These are phyloP conservation scores for Nicotiana rustica DNA, from an alignment of 305 asterid genomes.

Conservation along the genomic window DNA sequence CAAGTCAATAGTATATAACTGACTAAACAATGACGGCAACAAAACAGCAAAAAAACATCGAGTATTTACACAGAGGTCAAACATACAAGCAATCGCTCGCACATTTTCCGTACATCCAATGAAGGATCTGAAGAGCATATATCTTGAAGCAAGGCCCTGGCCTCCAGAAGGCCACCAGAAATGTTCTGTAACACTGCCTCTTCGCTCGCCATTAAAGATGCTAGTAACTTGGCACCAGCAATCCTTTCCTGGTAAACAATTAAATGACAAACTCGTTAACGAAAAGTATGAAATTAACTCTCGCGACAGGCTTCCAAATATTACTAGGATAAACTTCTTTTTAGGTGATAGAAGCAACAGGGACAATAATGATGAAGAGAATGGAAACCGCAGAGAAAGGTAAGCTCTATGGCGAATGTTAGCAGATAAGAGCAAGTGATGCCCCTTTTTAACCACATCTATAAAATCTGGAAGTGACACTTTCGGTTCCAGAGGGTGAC, in stretches of 20 bases:
- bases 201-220: constrained; percentile 82
- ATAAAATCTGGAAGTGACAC: background rate
- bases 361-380: background rate
- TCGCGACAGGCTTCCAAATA: background rate
- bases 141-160: constrained; percentile 59
- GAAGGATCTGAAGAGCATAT: constrained; percentile 66
- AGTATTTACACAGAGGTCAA: constrained; percentile 47
- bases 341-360: background rate
- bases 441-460: constrained; percentile 21
- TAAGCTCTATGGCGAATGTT: background rate
- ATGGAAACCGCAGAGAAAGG: background rate
- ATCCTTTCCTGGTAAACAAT: constrained; percentile 66
- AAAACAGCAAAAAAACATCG: background rate
- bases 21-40: background rate
- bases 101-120: constrained; percentile 59
- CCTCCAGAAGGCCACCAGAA: constrained; percentile 63
- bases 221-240: constrained; percentile 73
- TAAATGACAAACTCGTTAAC: background rate
- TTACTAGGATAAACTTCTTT: background rate
- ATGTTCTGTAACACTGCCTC: constrained; percentile 71
- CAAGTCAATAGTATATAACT: background rate
- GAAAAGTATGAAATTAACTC: constrained; percentile 2
- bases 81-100: constrained; percentile 72
- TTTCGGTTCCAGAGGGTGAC: background rate
- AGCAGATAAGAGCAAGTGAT: background rate